Evolutionary conservation across 163 green algal genomes (phyloP).

Genomic region (Smithsoniella earleae): DNA sequence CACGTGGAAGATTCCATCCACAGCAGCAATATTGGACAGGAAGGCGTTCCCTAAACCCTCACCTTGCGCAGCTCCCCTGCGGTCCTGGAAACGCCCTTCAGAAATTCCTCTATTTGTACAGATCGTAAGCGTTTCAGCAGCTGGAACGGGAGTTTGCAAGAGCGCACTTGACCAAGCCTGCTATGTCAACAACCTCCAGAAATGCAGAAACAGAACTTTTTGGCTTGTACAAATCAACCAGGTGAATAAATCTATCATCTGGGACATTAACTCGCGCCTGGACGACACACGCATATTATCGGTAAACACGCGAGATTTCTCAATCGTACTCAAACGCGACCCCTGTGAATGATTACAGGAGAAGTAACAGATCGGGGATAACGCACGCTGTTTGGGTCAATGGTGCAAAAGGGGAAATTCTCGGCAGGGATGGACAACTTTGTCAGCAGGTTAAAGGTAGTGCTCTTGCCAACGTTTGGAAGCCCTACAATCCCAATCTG

Average conservation of each 20-base stretch:
- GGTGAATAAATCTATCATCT: conserved; percentile 92
- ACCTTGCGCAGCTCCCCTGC: conserved; percentile 63
- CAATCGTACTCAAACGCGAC: no score
- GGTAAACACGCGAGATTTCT: neutral
- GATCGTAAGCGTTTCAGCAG: no score
- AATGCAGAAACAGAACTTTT: conserved; percentile 69
- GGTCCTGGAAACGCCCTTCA: neutral
- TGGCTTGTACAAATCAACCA: conserved; percentile 63
- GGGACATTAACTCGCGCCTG: conserved; percentile 74
- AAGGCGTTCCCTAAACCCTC: conserved; percentile 96
- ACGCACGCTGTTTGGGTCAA: conserved; percentile 79
- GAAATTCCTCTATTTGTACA: no score
- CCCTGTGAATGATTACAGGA: no score
- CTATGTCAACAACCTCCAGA: conserved; percentile 93
- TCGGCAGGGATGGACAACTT: conserved; percentile 82
- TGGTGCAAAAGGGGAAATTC: conserved; percentile 96
- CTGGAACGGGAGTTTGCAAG: no score
- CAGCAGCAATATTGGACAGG: conserved; percentile 83
- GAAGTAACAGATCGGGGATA: no score
- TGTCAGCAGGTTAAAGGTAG: conserved; percentile 83
- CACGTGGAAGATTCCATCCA: conserved; percentile 99
- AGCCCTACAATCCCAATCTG: conserved; percentile 89
- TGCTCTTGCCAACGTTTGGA: conserved; percentile 88
- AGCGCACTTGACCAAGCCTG: conserved; percentile 85
- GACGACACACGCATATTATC: no score